Evolutionary conservation across 257 asterid genomes (phyloP).

Genomic region (Capsicum rhomboideum): DNA sequence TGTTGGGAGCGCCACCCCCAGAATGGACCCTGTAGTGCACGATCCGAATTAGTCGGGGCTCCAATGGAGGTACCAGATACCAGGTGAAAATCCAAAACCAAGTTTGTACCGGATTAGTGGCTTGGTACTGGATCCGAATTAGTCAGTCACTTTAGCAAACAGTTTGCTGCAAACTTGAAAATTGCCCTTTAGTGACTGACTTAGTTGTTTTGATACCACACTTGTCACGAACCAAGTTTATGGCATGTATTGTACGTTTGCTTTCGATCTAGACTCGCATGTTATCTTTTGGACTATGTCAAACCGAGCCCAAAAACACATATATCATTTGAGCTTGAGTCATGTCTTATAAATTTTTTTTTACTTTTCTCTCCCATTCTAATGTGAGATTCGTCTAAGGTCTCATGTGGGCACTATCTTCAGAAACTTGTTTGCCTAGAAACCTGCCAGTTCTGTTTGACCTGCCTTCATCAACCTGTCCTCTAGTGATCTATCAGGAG

Average conservation of each 20-base stretch:
- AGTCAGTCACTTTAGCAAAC: too few species aligned
- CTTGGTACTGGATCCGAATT: too few species aligned
- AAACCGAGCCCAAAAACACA: neutral
- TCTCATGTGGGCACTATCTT: neutral
- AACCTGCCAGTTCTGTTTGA: neutral
- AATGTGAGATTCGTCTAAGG: neutral
- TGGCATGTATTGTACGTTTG: neutral
- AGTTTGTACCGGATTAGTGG: too few species aligned
- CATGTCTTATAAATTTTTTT: neutral
- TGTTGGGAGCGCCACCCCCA: too few species aligned
- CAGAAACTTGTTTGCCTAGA: neutral
- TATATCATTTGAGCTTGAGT: neutral
- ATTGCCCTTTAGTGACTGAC: neutral
- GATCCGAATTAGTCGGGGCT: too few species aligned
- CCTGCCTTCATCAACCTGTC: accelerated
- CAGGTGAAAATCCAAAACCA: too few species aligned
- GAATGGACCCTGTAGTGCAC: too few species aligned
- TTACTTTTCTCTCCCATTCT: neutral
- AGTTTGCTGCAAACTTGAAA: neutral
- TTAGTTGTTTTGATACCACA: neutral
- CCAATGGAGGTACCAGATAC: too few species aligned
- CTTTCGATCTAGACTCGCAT: neutral
- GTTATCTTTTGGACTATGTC: neutral
- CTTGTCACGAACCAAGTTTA: neutral
- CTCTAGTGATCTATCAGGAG: neutral